These are phyloP conservation scores for Oryza glumipatula DNA, from an alignment of 176 grass and related monocot species.

Conservation along the genomic window DNA sequence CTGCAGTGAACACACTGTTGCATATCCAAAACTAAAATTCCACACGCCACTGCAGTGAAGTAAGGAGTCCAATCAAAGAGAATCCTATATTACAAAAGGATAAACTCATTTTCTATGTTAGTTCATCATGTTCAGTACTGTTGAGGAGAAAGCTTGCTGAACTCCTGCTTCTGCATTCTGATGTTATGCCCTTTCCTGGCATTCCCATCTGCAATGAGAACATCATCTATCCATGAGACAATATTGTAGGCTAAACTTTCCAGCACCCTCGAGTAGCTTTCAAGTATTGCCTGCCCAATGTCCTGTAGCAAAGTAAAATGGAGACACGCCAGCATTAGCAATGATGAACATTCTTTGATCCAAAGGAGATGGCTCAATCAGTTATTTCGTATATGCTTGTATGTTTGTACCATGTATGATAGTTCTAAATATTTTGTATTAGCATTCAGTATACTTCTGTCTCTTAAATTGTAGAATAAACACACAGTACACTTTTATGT, in stretches of 20 bases:
- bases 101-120: constrained; percentile 31
- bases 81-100: constrained; percentile 5
- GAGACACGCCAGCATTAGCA: constrained; percentile 20
- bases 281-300: constrained; percentile 88
- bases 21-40: not conserved
- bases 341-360: not conserved
- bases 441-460: not conserved
- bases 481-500: not conserved
- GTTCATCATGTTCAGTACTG: constrained; percentile 35
- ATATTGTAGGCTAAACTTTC: constrained; percentile 90
- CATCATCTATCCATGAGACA: constrained; percentile 83
- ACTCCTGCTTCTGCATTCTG: constrained; percentile 63
- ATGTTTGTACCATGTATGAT: not conserved
- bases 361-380: not conserved
- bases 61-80: constrained; percentile 31
- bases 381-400: not conserved
- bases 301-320: constrained; percentile 53
- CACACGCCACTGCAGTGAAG: constrained; percentile 25
- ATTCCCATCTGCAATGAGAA: constrained; percentile 68
- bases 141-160: constrained; percentile 48
- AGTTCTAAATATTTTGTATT: not conserved
- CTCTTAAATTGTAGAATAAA: not conserved
- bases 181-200: constrained; percentile 54
- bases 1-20: not conserved
- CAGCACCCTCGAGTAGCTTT: constrained; percentile 92